Evolutionary conservation across 441 rosid species (phyloP), one percentile per base, ranked within the genome.

Genomic region (Corymbia citriodora): DNA sequence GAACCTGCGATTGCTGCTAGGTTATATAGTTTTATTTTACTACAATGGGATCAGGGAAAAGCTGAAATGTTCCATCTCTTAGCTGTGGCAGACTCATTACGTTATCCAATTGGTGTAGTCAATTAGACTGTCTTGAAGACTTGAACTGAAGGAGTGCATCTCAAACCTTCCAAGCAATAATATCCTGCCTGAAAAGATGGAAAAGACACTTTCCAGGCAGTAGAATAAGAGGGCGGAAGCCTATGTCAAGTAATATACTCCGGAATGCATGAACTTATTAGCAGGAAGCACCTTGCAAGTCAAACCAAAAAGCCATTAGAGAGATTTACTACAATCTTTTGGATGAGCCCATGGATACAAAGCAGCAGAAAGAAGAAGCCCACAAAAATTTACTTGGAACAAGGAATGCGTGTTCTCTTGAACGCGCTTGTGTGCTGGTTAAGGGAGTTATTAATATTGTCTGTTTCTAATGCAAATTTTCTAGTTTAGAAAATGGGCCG

Each of bases 141-240:
- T 74, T 36, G 83, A 36, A 74, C 50, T 3, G 27, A 74, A 21
- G 83, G 83, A 74, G 3, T 36, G 40, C 50, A 11, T 74, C 83
- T 40, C 50, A 11, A 74, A 10, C 83, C 50, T 74, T 74, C 83
- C 83, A 21, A 74, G 83, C 16, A 74, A 36, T 16, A 10, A 40
- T 40, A 74, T 74, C 9, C 94, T 98, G 99, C 95, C 99, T 98
- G 98, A 90, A 94, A 94, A 93, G 88, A 94, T 55, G 90, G 88
- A 87, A 93, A 70, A 93, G 90, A 88, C 57, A 87, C 15, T 40
- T 19, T 74, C 36, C 2, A 74, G 83, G 50, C 83, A 40, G 50
- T 19, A 40, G 50, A 74, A 36, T 74, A 6, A 36, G 50, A 74
- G 16, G 83, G 36, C 16, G 8, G 21, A 40, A 74, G 83, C 21